Percentiles rank a stretch among this genome's conserved stretches.
Evolutionary conservation across 208 protist genomes (phyloP).

Genomic region (Acanthamoeba healyi): DNA sequence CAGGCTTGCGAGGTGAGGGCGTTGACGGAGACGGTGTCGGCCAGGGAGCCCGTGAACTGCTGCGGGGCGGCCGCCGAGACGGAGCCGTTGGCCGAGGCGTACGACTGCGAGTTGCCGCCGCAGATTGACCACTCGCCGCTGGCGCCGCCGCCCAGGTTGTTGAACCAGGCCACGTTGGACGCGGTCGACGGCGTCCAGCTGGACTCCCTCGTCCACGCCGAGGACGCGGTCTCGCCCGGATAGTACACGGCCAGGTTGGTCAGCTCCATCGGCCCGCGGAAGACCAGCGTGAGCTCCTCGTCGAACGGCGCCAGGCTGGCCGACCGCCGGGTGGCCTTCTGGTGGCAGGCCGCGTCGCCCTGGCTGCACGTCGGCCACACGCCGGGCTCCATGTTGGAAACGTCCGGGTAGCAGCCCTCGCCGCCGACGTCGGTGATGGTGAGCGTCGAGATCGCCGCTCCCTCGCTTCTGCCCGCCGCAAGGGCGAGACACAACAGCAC

Average conservation of each 20-base stretch:
- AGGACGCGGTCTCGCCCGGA: neutral
- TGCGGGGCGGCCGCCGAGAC: neutral
- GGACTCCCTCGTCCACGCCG: constrained; percentile 3
- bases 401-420: constrained; percentile 3
- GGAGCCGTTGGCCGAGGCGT: constrained; percentile 19
- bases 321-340: neutral
- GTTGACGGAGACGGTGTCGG: neutral
- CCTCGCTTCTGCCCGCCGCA: too few relatives aligned
- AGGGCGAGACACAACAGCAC: neutral
- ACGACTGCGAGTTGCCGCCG: constrained; percentile 36
- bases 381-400: neutral
- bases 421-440: constrained; percentile 38
- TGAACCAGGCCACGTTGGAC: constrained; percentile 8
- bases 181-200: neutral
- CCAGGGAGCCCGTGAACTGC: constrained; percentile 12
- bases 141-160: neutral
- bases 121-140: constrained; percentile 4
- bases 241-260: constrained; percentile 15
- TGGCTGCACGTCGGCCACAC: neutral
- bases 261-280: constrained; percentile 2
- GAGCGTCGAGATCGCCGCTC: neutral
- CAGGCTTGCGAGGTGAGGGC: neutral
- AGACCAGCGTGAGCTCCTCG: constrained; percentile 24
- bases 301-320: constrained; percentile 38
- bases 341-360: neutral